Conservation (phyloP, 805 yeast species). For the Zygosaccharomyces rouxii region DNA sequence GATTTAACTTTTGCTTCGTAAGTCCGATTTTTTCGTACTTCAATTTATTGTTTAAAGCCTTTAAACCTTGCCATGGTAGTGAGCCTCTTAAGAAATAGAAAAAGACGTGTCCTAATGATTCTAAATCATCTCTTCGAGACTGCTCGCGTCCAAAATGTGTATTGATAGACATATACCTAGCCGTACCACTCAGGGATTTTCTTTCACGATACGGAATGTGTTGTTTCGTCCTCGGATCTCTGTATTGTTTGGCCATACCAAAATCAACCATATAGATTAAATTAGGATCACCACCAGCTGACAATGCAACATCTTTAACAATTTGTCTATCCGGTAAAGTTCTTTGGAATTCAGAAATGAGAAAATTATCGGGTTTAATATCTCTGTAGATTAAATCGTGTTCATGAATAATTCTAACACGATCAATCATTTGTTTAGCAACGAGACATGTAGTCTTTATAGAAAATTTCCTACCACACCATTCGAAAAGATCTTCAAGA, state of each 20-base stretch:
- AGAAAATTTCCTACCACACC: conserved; percentile 77
- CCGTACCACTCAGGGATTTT: conserved; percentile 78
- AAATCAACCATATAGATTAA: conserved; percentile 71
- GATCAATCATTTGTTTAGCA: conserved; percentile 71
- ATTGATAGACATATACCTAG: conserved; percentile 82
- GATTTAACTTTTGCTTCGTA: conserved; percentile 66
- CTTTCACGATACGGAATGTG: conserved; percentile 81
- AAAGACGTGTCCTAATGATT: conserved; percentile 77
- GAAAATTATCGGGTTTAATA: conserved; percentile 78
- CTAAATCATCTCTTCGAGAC: conserved; percentile 77
- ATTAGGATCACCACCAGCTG: conserved; percentile 57
- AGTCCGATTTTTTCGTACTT: conserved; percentile 83
- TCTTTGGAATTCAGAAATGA: conserved; percentile 42
- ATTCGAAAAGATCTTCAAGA: conserved; percentile 75
- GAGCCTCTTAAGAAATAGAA: conserved; percentile 74
- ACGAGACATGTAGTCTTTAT: conserved; percentile 69
- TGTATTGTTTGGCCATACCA: conserved; percentile 82
- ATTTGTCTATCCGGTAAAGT: conserved; percentile 16
- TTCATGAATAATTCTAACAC: conserved; percentile 70
- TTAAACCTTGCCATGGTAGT: conserved; percentile 87
- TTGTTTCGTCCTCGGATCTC: conserved; percentile 74
- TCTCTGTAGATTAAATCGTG: conserved; percentile 76
- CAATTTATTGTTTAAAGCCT: conserved; percentile 79
- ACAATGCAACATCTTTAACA: conserved; percentile 43
- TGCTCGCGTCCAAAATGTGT: conserved; percentile 86